Evolutionary conservation across 805 yeast genomes (phyloP).

Genomic region (Candida palmyrensis): DNA sequence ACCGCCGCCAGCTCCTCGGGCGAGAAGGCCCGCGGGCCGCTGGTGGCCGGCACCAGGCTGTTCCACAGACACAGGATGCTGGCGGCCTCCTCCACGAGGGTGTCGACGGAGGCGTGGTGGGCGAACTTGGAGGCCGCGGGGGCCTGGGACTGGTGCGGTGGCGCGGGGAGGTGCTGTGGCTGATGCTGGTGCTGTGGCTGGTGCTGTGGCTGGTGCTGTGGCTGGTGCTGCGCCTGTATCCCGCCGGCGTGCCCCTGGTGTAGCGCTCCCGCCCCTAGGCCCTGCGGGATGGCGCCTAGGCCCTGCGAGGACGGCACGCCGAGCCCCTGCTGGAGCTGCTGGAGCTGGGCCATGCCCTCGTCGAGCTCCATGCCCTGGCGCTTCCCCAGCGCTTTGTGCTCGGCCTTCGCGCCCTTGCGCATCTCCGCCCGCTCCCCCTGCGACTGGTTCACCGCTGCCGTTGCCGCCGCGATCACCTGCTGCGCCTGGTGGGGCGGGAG

Average conservation of each 20-base stretch:
- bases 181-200: constrained; percentile 3
- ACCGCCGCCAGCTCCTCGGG: constrained; percentile 65
- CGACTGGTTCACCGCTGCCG: constrained; percentile 16
- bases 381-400: neutral
- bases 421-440: constrained; percentile 6
- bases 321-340: constrained; percentile 5
- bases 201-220: constrained; percentile 10
- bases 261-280: constrained; percentile 2
- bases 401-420: constrained; percentile 2
- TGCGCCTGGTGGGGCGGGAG: constrained; percentile 23
- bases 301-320: constrained; percentile 8
- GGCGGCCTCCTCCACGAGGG: constrained; percentile 31
- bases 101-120: constrained; percentile 24
- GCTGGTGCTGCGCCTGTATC: constrained; percentile 10
- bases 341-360: constrained; percentile 6
- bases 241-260: constrained; percentile 3
- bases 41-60: constrained; percentile 17
- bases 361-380: neutral
- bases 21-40: constrained; percentile 46
- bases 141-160: constrained; percentile 5
- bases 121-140: constrained; percentile 12
- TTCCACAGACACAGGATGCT: constrained; percentile 32
- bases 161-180: constrained; percentile 5
- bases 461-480: constrained; percentile 23
- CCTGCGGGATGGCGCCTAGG: too few species aligned